These are phyloP conservation scores for Blastocystis sp. DNA, from an alignment of 352 stramenopile genomes.

Conservation along the genomic window DNA sequence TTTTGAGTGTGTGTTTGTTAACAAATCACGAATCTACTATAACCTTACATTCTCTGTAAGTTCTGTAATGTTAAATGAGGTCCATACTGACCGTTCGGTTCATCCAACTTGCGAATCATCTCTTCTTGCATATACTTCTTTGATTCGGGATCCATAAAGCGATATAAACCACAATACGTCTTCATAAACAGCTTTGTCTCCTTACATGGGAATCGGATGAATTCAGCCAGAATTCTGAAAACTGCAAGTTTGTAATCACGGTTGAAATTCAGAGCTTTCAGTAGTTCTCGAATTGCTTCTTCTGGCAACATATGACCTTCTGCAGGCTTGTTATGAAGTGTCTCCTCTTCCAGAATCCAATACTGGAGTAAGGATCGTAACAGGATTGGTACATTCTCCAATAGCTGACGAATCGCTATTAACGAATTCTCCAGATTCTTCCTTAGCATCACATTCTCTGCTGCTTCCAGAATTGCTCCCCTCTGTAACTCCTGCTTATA, in stretches of 20 bases:
- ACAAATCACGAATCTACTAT: not conserved
- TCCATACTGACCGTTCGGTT: not conserved
- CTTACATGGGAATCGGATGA: constrained; percentile 51
- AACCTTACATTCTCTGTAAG: not conserved
- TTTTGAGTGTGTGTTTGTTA: not conserved
- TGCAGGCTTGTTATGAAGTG: not conserved
- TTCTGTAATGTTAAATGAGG: not conserved
- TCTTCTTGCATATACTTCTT: not conserved
- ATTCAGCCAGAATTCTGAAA: constrained; percentile 1
- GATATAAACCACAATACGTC: not conserved
- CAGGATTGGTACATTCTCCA: not conserved
- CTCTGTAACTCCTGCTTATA: constrained; percentile 11
- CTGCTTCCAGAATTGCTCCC: not conserved
- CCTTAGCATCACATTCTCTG: constrained; percentile 23
- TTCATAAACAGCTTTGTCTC: constrained; percentile 37
- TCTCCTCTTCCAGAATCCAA: constrained; percentile 37
- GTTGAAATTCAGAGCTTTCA: not conserved
- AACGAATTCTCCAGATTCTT: not conserved
- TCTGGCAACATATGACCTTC: not conserved
- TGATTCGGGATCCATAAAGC: not conserved
- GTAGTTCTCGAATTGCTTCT: not conserved
- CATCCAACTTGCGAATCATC: not conserved
- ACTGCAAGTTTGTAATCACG: not conserved
- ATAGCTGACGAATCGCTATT: not conserved
- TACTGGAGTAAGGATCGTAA: constrained; percentile 12